Percentiles rank a stretch among this genome's conserved stretches.
phyloP scores from a whole-genome alignment of 2,329 filamentous ascomycete species.

The Elsinoe australis region DNA sequence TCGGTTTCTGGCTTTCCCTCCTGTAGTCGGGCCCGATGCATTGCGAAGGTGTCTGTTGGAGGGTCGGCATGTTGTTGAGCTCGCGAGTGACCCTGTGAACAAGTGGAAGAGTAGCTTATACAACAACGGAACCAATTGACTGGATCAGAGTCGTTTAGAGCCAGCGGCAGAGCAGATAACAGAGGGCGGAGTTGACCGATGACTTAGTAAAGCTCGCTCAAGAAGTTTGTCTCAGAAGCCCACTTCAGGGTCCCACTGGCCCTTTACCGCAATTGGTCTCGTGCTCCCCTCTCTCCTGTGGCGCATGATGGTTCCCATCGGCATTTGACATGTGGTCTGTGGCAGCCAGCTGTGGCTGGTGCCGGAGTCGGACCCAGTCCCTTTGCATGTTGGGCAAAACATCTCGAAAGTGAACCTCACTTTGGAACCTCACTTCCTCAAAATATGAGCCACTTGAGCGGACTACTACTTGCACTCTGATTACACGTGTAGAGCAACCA shows the following conservation, averaged over 20 bases:
- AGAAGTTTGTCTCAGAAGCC: conserved; percentile 15
- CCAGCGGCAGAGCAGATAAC: background rate
- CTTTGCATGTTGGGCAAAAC: background rate
- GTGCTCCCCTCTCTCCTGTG: conserved; percentile 8
- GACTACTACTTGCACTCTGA: no score
- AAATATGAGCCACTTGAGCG: no score
- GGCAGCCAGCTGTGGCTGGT: background rate
- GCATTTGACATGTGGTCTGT: conserved; percentile 3
- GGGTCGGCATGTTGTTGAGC: conserved; percentile 1
- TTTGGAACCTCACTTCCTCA: no score
- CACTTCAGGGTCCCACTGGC: conserved; percentile 5
- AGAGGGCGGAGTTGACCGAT: conserved; percentile 9
- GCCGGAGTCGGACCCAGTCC: background rate
- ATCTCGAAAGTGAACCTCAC: background rate
- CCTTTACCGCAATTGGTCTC: conserved; percentile 9
- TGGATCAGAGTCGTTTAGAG: conserved; percentile 5
- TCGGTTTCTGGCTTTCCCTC: conserved; percentile 64
- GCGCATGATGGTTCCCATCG: conserved; percentile 2
- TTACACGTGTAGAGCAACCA: no score
- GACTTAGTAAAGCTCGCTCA: background rate
- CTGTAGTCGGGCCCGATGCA: conserved; percentile 75
- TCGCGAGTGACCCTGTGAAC: background rate
- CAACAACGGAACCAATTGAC: background rate
- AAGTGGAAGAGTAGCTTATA: background rate
- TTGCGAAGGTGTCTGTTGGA: conserved; percentile 38